Conservation (phyloP, 2,329 filamentous ascomycete genomes). For the Phaeosphaeria sp. region DNA sequence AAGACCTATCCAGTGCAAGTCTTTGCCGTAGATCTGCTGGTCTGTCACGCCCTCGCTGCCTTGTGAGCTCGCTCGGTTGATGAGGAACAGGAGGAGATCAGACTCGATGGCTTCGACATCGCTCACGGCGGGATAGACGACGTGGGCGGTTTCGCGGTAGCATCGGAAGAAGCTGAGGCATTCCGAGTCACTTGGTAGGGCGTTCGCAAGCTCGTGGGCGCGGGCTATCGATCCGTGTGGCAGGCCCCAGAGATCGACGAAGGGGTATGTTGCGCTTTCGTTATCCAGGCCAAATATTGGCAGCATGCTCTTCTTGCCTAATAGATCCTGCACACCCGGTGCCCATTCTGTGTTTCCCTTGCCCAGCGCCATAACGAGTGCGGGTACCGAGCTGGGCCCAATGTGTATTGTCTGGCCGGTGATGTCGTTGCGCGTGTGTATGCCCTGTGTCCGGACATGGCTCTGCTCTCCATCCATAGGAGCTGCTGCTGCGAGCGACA, state of each 20-base stretch:
- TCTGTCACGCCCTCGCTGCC: slow-evolving; percentile 56
- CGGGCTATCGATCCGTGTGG: slow-evolving; percentile 65
- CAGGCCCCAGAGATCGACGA: slow-evolving; percentile 68
- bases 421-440: slow-evolving; percentile 66
- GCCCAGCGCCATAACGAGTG: slow-evolving; percentile 62
- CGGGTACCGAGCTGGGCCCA: slow-evolving; percentile 67
- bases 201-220: slow-evolving; percentile 64
- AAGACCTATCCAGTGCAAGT: slow-evolving; percentile 65
- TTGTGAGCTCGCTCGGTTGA: slow-evolving; percentile 56
- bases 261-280: slow-evolving; percentile 69
- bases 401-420: slow-evolving; percentile 68
- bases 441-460: slow-evolving; percentile 60
- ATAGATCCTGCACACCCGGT: slow-evolving; percentile 62
- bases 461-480: slow-evolving; percentile 47
- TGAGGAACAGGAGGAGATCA: slow-evolving; percentile 61
- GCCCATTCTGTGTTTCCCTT: slow-evolving; percentile 53
- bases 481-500: slow-evolving; percentile 41
- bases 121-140: slow-evolving; percentile 67
- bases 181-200: slow-evolving; percentile 64
- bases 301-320: slow-evolving; percentile 66
- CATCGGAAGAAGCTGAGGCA: slow-evolving; percentile 64
- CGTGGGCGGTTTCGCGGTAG: slow-evolving; percentile 65
- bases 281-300: slow-evolving; percentile 70
- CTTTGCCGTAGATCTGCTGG: slow-evolving; percentile 64
- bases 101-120: slow-evolving; percentile 63